Evolutionary conservation across 2,329 filamentous ascomycete genomes (phyloP).

Genomic region (Aspergillus melleus): DNA sequence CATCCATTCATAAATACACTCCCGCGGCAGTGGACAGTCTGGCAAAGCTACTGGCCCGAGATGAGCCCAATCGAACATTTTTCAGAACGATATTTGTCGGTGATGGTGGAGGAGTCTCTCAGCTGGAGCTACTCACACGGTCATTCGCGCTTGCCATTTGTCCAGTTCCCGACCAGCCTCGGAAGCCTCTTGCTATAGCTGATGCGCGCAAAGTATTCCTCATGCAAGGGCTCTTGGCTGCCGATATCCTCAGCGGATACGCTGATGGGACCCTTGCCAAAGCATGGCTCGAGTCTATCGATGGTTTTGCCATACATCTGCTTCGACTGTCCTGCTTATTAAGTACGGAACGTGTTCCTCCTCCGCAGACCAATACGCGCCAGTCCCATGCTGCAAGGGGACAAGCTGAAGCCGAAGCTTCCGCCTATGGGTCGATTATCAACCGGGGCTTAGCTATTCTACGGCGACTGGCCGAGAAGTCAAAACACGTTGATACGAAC

Average conservation of each 20-base stretch:
- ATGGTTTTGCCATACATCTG: slow-evolving; percentile 80
- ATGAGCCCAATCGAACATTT: slow-evolving; percentile 85
- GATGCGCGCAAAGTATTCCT: slow-evolving; percentile 84
- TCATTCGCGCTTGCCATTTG: slow-evolving; percentile 85
- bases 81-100: slow-evolving; percentile 80
- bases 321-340: slow-evolving; percentile 73
- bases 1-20: slow-evolving; percentile 79
- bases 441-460: slow-evolving; percentile 68
- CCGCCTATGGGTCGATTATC: slow-evolving; percentile 57
- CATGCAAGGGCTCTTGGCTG: slow-evolving; percentile 88
- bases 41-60: slow-evolving; percentile 86
- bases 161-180: slow-evolving; percentile 71
- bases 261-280: slow-evolving; percentile 72
- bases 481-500: slow-evolving; percentile 55
- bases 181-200: slow-evolving; percentile 64
- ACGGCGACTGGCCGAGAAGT: slow-evolving; percentile 68
- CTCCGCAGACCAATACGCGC: slow-evolving; percentile 31
- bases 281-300: slow-evolving; percentile 78
- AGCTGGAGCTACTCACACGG: slow-evolving; percentile 79
- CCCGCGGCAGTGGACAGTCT: slow-evolving; percentile 86
- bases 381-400: slow-evolving; percentile 33
- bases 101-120: slow-evolving; percentile 63
- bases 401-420: slow-evolving; percentile 43
- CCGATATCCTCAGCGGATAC: slow-evolving; percentile 80
- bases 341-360: slow-evolving; percentile 60